Evolutionary conservation across 192 early-diverging fungal species (phyloP).

Genomic region (Cladochytrium replicatum): DNA sequence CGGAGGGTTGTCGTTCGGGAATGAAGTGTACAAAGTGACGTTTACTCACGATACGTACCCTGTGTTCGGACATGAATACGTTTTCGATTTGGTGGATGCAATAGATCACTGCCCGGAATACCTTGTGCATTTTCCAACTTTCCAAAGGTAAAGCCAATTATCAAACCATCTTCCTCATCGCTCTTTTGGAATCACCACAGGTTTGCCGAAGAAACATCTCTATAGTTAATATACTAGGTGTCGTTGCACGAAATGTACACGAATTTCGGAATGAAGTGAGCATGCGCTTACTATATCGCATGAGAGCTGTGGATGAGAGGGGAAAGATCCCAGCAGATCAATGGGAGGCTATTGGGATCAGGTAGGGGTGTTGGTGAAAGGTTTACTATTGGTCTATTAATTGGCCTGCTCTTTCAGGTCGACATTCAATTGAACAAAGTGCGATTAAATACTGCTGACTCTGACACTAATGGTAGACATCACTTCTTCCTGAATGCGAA

Average conservation of each 20-base stretch:
- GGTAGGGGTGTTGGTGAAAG: constrained; percentile 61
- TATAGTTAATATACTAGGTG: constrained; percentile 60
- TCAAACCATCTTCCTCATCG: constrained; percentile 1
- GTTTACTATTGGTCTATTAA: no score
- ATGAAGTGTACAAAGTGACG: constrained; percentile 74
- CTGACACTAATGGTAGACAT: no score
- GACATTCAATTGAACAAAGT: no score
- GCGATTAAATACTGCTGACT: no score
- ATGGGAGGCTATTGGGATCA: constrained; percentile 83
- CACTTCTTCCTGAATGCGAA: no score
- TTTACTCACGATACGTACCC: constrained; percentile 65
- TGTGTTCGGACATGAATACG: constrained; percentile 73
- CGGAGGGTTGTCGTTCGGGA: constrained; percentile 62
- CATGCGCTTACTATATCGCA: constrained; percentile 52
- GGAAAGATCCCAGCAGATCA: constrained; percentile 68
- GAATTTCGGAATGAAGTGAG: constrained; percentile 39
- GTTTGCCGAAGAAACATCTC: constrained; percentile 69
- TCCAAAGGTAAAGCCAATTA: constrained; percentile 45
- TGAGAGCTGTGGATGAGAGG: constrained; percentile 69
- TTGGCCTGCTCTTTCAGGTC: no score
- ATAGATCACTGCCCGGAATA: constrained; percentile 95
- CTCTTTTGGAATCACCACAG: constrained; percentile 20
- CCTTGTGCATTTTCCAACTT: constrained; percentile 74
- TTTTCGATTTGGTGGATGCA: constrained; percentile 88
- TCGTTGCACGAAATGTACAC: constrained; percentile 78